Base-by-base conservation (phyloP, 768 basidiomycete genomes). In the Ephemerocybe angulata region DNA sequence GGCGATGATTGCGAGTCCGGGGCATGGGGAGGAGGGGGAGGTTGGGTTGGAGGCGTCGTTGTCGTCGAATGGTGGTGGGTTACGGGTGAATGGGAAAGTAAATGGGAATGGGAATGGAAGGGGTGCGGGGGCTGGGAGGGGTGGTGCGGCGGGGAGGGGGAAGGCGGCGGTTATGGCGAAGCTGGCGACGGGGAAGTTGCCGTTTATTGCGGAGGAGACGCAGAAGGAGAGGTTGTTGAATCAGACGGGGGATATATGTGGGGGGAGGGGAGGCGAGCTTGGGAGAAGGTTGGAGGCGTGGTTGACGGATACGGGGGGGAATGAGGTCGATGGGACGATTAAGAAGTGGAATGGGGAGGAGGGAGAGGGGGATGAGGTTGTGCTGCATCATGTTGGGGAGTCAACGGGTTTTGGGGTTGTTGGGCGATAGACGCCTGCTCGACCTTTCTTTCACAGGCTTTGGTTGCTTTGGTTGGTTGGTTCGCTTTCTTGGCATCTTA, bases 251-350 rank as follows among this genome's bases (percentile, higher is more conserved):
- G 89, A 90, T 65, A 80, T 85, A 25, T 89, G 88, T 67, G 89
- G 88, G 35, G 89, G 88, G 31, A 77, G 86, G 17, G 89, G 89
- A 0, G 88, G 88, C 8, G 89, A 90, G 72, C 71, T 91, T 6
- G 88, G 89, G 37, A 70, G 86, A 50, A 70, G 89, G 53, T 70
- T 91, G 52, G 89, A 91, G 69, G 88, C 85, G 38, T 87, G 88
- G 85, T 72, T 90, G 60, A 80, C 76, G 6, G 76, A 78, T 3
- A 74, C 66, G 58, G 76, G 71, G 17, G 48, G 48, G 5, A 50
- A 31, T 15, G 31, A 35, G 29, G 29, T 19, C 35, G 28, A 29
- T 15, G 19, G 30, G 25, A 12, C 7, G 8, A 35, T 17, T 17
- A 8, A n/a, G 38, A 17, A 6, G 38, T 7, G 38, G 43, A 12